Evolutionary conservation across 345 rosid species (phyloP), one percentile per base, ranked within the genome.

Genomic region (Camelina hispida): DNA sequence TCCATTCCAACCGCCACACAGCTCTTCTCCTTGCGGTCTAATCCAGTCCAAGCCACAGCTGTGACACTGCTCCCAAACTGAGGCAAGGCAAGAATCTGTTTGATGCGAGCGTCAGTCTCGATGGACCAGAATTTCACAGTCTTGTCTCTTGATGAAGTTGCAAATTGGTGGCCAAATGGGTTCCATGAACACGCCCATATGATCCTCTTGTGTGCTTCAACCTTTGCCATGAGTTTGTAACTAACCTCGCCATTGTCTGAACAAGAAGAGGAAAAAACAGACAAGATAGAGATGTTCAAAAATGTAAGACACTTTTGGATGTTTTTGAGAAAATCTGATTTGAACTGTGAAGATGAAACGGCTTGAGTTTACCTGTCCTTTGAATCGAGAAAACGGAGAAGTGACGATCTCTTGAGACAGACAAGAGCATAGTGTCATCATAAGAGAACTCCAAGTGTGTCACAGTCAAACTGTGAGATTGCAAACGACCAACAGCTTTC

Each of bases 181-280:
- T 90, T 92, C 99, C 99, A 95, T 43, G 96, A 83, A 82, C 97
- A 95, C 30, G 99, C 82, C 99, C 99, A 92, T 78, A 95, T 95
- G 76, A 95, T 92, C 82, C 99, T 86, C 83, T 95, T 88, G 85
- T 92, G 99, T 18, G 91, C 98, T 81, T 92, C 94, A 62, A 86
- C 86, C 79, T 87, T 90, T 30, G 83, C 90, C 60, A 95, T 46
- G 37, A 92, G 89, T 67, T 79, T 83, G 78, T 82, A 78, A 67
- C 79, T 74, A 20, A 86, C 74, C 69, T 82, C 89, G 28, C 80
- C 82, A 0, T 61, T 65, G 20, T 78, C 96, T 86, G 48, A 52
- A 58, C 16, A 69, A 69, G 23, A 69, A 69, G 23, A 58, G 16
- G 43, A 58, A 58, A 58, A 30, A 51, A 51, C 14, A 52, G 7